phyloP scores from a whole-genome alignment of 371 early-diverging fungal species.

The Circinella umbellata region DNA sequence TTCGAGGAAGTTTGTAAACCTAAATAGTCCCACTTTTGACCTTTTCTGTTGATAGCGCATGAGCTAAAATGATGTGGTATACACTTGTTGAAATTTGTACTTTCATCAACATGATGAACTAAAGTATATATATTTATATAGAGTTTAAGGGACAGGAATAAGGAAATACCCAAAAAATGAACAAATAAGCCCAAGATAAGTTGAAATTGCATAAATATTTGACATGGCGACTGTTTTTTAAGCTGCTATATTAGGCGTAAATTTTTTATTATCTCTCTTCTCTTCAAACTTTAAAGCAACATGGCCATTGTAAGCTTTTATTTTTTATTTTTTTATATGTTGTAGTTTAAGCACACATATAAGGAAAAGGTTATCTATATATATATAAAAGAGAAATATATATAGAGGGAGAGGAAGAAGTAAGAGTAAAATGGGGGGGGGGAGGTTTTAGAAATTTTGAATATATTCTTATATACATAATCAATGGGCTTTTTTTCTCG shows the following conservation, averaged over 20 bases:
- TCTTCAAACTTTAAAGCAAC: background rate
- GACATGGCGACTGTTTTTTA: too few species aligned
- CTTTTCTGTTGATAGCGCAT: conserved; percentile 65
- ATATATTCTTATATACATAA: too few species aligned
- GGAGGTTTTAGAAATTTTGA: too few species aligned
- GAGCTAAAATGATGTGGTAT: conserved; percentile 55
- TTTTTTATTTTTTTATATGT: too few species aligned
- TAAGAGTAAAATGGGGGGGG: too few species aligned
- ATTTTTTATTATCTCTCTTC: too few species aligned
- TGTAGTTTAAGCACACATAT: too few species aligned
- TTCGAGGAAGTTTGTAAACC: background rate
- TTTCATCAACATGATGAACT: conserved; percentile 29
- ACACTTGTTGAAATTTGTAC: conserved; percentile 54
- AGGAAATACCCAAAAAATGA: background rate
- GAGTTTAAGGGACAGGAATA: background rate
- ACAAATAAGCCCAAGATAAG: background rate
- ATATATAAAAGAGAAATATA: too few species aligned
- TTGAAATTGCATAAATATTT: background rate
- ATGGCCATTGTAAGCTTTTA: conserved; percentile 10
- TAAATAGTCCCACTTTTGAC: conserved; percentile 24
- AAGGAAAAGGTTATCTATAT: too few species aligned
- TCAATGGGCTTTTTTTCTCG: background rate
- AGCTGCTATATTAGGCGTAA: too few species aligned
- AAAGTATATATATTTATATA: too few species aligned
- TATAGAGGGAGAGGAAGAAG: too few species aligned